These are phyloP conservation scores for Xylaria polymorpha DNA, from an alignment of 2,329 filamentous ascomycete genomes.

Conservation along the genomic window DNA sequence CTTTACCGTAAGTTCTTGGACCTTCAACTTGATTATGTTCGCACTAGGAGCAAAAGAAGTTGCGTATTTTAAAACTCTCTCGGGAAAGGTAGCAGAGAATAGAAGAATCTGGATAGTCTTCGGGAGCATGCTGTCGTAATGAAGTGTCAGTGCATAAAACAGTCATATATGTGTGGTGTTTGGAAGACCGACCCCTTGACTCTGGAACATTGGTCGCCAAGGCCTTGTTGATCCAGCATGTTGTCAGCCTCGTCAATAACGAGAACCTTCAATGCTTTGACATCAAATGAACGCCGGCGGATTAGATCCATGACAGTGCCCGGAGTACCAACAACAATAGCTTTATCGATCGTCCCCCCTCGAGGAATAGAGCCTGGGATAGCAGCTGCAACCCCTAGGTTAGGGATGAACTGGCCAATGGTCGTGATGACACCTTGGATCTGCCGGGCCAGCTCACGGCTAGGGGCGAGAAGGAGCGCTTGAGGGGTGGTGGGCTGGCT, in stretches of 20 bases:
- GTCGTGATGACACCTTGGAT: slow-evolving; percentile 85
- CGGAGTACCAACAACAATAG: slow-evolving; percentile 91
- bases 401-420: slow-evolving; percentile 86
- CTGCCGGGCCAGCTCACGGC: slow-evolving; percentile 92
- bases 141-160: slow-evolving; percentile 48
- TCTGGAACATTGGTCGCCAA: slow-evolving; percentile 93
- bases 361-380: slow-evolving; percentile 82
- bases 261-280: slow-evolving; percentile 78
- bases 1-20: slow-evolving; percentile 93
- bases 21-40: slow-evolving; percentile 86
- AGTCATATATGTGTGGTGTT: not conserved
- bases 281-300: slow-evolving; percentile 78
- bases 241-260: slow-evolving; percentile 98
- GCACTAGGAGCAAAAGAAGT: slow-evolving; percentile 85
- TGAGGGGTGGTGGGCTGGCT: slow-evolving; percentile 76
- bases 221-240: slow-evolving; percentile 95
- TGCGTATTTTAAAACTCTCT: slow-evolving; percentile 86
- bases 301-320: slow-evolving; percentile 93
- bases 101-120: slow-evolving; percentile 85
- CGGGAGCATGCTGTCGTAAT: slow-evolving; percentile 72
- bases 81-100: slow-evolving; percentile 94
- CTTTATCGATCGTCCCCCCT: slow-evolving; percentile 75
- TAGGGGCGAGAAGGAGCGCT: slow-evolving; percentile 89
- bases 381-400: slow-evolving; percentile 80
- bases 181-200: slow-evolving; percentile 80